Evolutionary conservation across 1,284 basidiomycete species (phyloP).

Genomic region (Fomitopsis pinicola): DNA sequence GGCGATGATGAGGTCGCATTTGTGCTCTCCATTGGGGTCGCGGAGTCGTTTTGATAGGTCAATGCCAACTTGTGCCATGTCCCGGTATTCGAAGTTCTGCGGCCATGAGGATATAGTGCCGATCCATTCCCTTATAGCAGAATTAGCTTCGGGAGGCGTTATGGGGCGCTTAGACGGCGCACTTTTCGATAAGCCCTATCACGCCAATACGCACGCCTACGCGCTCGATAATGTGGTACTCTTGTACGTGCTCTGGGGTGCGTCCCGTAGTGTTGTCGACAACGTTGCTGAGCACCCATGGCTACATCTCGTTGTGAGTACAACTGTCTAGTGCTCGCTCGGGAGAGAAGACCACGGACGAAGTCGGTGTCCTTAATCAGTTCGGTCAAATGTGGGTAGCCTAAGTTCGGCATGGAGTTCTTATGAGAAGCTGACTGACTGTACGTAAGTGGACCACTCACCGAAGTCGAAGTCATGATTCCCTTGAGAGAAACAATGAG

Average conservation of each 20-base stretch:
- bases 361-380: conserved; percentile 70
- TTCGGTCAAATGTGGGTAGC: conserved; percentile 77
- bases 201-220: conserved; percentile 70
- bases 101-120: conserved; percentile 84
- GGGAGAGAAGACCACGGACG: conserved; percentile 35
- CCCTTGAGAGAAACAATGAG: conserved; percentile 34
- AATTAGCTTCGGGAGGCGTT: background rate
- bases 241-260: conserved; percentile 52
- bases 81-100: conserved; percentile 60
- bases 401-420: conserved; percentile 32
- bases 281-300: conserved; percentile 77
- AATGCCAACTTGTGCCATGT: conserved; percentile 63
- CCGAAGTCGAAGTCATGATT: conserved; percentile 86
- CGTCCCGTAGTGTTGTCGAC: conserved; percentile 57
- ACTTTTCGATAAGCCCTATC: conserved; percentile 85
- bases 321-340: background rate
- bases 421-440: background rate
- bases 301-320: conserved; percentile 33
- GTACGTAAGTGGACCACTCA: conserved; percentile 11
- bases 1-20: conserved; percentile 78
- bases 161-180: conserved; percentile 14
- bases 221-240: conserved; percentile 63
- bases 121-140: conserved; percentile 71
- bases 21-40: conserved; percentile 63
- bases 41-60: conserved; percentile 69